Percentiles rank a stretch among this genome's conserved stretches.
Evolutionary conservation across 2,329 filamentous ascomycete genomes (phyloP).

Genomic region (Cladobotryum protrusum): DNA sequence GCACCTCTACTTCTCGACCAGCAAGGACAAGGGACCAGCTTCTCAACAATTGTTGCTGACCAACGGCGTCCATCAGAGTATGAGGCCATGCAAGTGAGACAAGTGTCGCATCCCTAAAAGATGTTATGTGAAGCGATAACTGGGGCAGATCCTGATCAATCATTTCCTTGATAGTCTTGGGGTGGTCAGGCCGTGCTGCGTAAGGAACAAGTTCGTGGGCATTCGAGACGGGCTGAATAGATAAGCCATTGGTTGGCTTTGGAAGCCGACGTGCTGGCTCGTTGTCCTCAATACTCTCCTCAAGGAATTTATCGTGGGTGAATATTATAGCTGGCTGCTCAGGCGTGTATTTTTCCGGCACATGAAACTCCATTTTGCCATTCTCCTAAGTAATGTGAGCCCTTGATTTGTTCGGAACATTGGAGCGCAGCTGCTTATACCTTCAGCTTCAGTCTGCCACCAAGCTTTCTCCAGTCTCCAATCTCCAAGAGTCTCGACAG

Average conservation of each 20-base stretch:
- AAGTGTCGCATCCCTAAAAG: constrained; percentile 44
- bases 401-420: not conserved
- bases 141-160: constrained; percentile 36
- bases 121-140: constrained; percentile 40
- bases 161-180: constrained; percentile 33
- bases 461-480: constrained; percentile 41
- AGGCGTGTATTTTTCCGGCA: constrained; percentile 23
- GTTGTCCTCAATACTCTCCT: constrained; percentile 35
- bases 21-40: constrained; percentile 41
- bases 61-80: constrained; percentile 40
- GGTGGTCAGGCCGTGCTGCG: constrained; percentile 4
- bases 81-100: constrained; percentile 42
- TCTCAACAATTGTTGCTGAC: constrained; percentile 33
- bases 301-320: constrained; percentile 27
- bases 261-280: constrained; percentile 34
- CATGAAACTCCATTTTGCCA: constrained; percentile 27
- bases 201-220: constrained; percentile 14
- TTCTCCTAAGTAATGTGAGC: not conserved
- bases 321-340: constrained; percentile 35
- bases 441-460: constrained; percentile 32
- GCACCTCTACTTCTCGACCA: constrained; percentile 36
- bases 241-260: constrained; percentile 13
- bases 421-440: not conserved
- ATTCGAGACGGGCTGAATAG: constrained; percentile 13
- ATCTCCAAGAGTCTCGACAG: constrained; percentile 34